Evolutionary conservation across 2,329 filamentous ascomycete genomes (phyloP), one percentile per base, ranked within the genome.

Genomic region (Myotisia sp.): DNA sequence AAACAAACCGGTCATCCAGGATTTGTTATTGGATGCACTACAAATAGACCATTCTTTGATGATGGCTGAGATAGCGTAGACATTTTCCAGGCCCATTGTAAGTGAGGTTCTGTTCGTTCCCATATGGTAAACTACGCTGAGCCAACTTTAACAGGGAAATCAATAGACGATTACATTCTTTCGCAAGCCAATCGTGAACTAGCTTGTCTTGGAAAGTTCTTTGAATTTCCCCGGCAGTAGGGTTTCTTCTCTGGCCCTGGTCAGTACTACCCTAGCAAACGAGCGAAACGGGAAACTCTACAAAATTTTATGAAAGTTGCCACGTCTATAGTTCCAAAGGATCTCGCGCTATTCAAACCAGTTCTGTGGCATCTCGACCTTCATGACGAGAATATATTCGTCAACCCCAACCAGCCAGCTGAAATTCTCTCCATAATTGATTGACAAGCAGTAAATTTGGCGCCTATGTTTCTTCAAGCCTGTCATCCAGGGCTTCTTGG

Each of bases 401-500:
- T 34, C 10, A 26, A 38, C 26, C 39, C 48, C 20, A 42, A 43
- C 28, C 41, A 42, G 29, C 50, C 62, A 20, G 52, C 54, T 7
- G 49, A 51, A 35, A 37, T 63, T 6, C 29, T 29, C 21, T 27
- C 36, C n/a, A 37, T 34, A 12, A 62, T 64, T 38, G 56, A 63
- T 43, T 64, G 58, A 56, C 53, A 62, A 44, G 48, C 51, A 14
- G 42, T 36, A 8, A 59, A 52, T 43, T 44, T 44, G 12, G 48
- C 29, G 1, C 50, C 43, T 24, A 39, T 49, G n/a, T 44, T 48
- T 14, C 46, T 46, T 19, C 44, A 45, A 42, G 44, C 42, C 9
- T n/a, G n/a, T 9, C 28, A 19, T 3, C 36, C 36, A 13, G 29
- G 12, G 17, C 29, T 34, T 24, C 16, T 34, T 5, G 30, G 34